Percentiles rank a stretch among this genome's conserved stretches.
phyloP scores from a whole-genome alignment of 2,329 filamentous ascomycete species.

The Exophiala xenobiotica region DNA sequence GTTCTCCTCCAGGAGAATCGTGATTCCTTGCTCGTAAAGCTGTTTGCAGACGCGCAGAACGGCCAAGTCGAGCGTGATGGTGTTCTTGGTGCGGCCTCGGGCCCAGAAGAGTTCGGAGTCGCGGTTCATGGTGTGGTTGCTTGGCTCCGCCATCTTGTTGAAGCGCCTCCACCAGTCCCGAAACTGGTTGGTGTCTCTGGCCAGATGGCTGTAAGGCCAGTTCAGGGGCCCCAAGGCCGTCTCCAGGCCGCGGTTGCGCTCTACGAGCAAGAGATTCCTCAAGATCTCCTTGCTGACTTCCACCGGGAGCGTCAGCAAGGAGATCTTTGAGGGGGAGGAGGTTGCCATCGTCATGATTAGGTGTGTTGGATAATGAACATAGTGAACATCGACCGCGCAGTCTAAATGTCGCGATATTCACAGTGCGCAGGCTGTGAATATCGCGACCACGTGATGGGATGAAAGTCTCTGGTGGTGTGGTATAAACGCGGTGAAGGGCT shows the following conservation, averaged over 20 bases:
- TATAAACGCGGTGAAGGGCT: too few relatives aligned
- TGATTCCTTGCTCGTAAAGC: neutral
- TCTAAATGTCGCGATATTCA: too few relatives aligned
- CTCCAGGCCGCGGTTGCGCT: neutral
- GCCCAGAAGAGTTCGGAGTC: neutral
- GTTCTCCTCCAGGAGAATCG: neutral
- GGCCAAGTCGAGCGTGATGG: neutral
- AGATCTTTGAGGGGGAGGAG: too few relatives aligned
- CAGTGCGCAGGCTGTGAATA: too few relatives aligned
- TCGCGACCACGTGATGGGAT: too few relatives aligned
- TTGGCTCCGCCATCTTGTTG: neutral
- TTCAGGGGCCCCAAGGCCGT: neutral
- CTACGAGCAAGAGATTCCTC: neutral
- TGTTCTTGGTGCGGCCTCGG: neutral
- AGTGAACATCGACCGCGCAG: too few relatives aligned
- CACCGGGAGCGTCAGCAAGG: neutral
- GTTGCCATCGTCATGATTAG: too few relatives aligned
- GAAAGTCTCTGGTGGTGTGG: too few relatives aligned
- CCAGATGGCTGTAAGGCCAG: neutral
- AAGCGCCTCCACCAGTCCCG: neutral
- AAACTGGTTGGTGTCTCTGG: neutral
- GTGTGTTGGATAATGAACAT: too few relatives aligned
- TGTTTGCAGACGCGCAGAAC: neutral
- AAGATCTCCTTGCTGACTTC: neutral
- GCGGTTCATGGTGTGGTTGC: neutral